These are phyloP conservation scores for Articulospora tetracladia DNA, from an alignment of 495 filamentous ascomycete species.

Conservation along the genomic window DNA sequence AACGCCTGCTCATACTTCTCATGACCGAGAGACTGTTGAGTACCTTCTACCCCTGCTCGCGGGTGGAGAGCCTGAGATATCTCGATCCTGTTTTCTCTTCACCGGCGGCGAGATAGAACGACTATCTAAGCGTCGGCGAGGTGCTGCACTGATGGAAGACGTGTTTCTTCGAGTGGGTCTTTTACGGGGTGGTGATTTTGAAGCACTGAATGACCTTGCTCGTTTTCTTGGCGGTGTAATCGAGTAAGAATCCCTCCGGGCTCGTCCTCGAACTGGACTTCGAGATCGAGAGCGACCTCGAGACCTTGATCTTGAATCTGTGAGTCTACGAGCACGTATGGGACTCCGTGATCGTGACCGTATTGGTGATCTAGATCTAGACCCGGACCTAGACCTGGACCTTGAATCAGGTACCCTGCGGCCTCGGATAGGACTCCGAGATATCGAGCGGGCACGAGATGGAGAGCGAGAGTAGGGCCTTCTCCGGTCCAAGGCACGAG, in stretches of 20 bases:
- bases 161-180: slow-evolving; percentile 17
- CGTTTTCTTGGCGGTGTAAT: slow-evolving; percentile 27
- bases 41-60: slow-evolving; percentile 20
- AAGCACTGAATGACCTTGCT: slow-evolving; percentile 10
- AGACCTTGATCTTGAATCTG: slow-evolving; percentile 28
- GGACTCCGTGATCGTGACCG: slow-evolving; percentile 29
- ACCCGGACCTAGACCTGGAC: slow-evolving; percentile 32
- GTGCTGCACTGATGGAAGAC: slow-evolving; percentile 20
- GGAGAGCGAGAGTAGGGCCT: slow-evolving; percentile 4
- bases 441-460: slow-evolving; percentile 26
- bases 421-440: slow-evolving; percentile 29
- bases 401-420: slow-evolving; percentile 19
- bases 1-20: not conserved
- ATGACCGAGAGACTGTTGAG: not conserved
- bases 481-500: slow-evolving; percentile 35
- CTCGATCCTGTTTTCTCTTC: slow-evolving; percentile 25
- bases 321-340: not conserved
- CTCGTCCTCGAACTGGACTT: slow-evolving; percentile 22
- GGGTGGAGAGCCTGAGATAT: slow-evolving; percentile 24
- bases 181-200: slow-evolving; percentile 21
- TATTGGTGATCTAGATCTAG: slow-evolving; percentile 22
- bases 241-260: slow-evolving; percentile 18
- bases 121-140: slow-evolving; percentile 12
- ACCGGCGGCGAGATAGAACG: slow-evolving; percentile 19
- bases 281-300: slow-evolving; percentile 30